A percentile compares a stretch with the other conserved stretches of the same genome.
phyloP scores from a whole-genome alignment of 768 basidiomycete species.

The Phaeotremella skinneri region DNA sequence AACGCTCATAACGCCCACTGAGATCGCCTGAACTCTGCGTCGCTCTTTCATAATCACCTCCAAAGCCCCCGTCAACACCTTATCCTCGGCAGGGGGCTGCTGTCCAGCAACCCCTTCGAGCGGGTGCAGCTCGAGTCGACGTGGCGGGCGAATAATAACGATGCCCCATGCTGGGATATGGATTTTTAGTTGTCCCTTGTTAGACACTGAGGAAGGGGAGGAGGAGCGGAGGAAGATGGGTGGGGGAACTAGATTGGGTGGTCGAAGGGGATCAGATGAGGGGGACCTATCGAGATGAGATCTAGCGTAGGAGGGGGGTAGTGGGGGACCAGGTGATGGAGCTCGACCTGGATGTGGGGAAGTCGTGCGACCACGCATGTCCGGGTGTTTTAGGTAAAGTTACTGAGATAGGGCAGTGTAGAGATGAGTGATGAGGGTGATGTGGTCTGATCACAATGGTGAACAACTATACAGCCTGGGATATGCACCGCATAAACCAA shows the following conservation, averaged over 20 bases:
- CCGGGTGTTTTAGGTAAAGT: neutral
- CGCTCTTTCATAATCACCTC: constrained; percentile 48
- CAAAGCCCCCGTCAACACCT: constrained; percentile 38
- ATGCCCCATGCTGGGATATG: constrained; percentile 43
- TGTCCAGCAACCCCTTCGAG: constrained; percentile 15
- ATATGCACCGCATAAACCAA: too few relatives aligned
- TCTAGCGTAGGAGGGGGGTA: constrained; percentile 27
- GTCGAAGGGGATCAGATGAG: constrained; percentile 17
- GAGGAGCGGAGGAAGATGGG: constrained; percentile 32
- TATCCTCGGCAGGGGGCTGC: constrained; percentile 43
- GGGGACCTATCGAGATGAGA: constrained; percentile 30
- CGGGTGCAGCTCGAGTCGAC: constrained; percentile 27
- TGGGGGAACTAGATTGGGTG: constrained; percentile 28
- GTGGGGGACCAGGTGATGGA: neutral
- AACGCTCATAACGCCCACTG: constrained; percentile 36
- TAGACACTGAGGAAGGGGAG: constrained; percentile 15
- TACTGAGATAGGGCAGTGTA: too few relatives aligned
- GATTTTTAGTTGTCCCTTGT: constrained; percentile 33
- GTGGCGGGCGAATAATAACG: constrained; percentile 31
- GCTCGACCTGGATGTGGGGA: neutral
- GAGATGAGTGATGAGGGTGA: too few relatives aligned
- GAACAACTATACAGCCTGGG: too few relatives aligned
- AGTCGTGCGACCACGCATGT: neutral
- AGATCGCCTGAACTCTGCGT: constrained; percentile 28
- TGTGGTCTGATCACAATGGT: neutral